Evolutionary conservation across 2,329 filamentous ascomycete genomes (phyloP).

Genomic region (Teratosphaeria nubilosa): DNA sequence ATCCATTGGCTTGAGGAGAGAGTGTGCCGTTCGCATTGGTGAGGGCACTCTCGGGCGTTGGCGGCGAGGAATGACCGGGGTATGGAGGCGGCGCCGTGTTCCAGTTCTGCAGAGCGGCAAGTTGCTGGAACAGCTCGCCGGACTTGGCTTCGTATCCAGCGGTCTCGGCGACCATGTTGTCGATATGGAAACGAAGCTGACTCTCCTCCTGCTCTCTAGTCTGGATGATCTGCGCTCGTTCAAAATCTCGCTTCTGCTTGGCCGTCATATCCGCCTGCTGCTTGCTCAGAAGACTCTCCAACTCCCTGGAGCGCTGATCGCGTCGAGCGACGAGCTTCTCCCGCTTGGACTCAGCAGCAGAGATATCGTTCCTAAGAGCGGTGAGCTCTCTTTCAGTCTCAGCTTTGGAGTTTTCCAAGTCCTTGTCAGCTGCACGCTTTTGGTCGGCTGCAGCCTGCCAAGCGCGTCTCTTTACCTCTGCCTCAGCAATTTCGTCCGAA

Average conservation of each 20-base stretch:
- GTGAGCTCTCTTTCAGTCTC: constrained; percentile 54
- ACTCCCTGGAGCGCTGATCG: constrained; percentile 61
- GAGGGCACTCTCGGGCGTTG: constrained; percentile 51
- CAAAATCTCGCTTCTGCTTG: constrained; percentile 23
- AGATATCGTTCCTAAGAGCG: constrained; percentile 53
- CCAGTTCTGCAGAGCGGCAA: constrained; percentile 18
- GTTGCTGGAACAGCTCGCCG: constrained; percentile 30
- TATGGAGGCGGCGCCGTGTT: constrained; percentile 13
- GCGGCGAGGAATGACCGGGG: constrained; percentile 28
- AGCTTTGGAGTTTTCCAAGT: constrained; percentile 53
- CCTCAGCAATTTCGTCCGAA: constrained; percentile 49
- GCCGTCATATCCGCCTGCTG: constrained; percentile 44
- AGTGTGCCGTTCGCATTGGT: constrained; percentile 37
- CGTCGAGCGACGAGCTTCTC: constrained; percentile 65
- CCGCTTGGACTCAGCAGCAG: constrained; percentile 53
- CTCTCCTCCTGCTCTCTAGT: constrained; percentile 30
- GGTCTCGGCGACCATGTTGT: constrained; percentile 28
- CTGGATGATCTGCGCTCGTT: constrained; percentile 17
- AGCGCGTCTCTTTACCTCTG: constrained; percentile 47
- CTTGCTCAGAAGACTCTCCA: constrained; percentile 59
- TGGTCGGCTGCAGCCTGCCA: constrained; percentile 46
- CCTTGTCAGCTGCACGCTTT: constrained; percentile 40
- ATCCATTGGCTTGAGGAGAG: constrained; percentile 12
- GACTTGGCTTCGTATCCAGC: constrained; percentile 30
- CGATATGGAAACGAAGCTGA: constrained; percentile 29